phyloP scores from a whole-genome alignment of 2,329 filamentous ascomycete species.

The Aspergillus hortae region DNA sequence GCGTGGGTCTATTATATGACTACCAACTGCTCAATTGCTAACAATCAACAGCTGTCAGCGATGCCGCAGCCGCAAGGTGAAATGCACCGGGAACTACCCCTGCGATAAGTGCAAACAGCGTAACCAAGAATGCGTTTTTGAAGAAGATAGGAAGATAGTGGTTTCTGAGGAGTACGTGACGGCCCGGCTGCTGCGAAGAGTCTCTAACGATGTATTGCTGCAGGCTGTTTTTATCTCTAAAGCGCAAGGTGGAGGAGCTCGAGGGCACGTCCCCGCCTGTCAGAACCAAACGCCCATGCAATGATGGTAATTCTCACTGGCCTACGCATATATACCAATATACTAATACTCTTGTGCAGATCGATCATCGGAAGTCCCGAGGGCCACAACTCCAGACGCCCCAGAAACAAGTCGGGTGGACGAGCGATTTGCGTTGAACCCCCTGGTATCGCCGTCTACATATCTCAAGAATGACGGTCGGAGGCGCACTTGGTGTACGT shows the following conservation, averaged over 20 bases:
- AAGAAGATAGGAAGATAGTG: conserved; percentile 43
- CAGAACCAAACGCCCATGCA: conserved; percentile 15
- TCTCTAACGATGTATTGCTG: neutral
- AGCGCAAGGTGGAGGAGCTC: conserved; percentile 15
- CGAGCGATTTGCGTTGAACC: conserved; percentile 21
- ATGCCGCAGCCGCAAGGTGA: conserved; percentile 39
- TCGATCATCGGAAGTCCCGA: conserved; percentile 1
- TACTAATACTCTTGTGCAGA: neutral
- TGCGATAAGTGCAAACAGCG: conserved; percentile 37
- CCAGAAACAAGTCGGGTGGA: conserved; percentile 21
- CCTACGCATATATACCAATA: neutral
- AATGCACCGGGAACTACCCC: conserved; percentile 35
- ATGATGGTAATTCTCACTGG: neutral
- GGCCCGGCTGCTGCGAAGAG: neutral
- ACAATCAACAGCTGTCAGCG: conserved; percentile 29
- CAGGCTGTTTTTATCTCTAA: conserved; percentile 16
- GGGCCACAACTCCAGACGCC: conserved; percentile 4
- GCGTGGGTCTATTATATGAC: conserved; percentile 10
- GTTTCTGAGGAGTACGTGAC: conserved; percentile 40
- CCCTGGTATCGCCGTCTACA: conserved; percentile 28
- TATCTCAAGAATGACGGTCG: conserved; percentile 15
- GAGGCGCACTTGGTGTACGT: conserved; percentile 14
- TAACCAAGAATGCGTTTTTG: conserved; percentile 34
- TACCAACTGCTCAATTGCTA: neutral
- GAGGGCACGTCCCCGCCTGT: conserved; percentile 6